phyloP scores from a whole-genome alignment of 2,329 filamentous ascomycete genomes.

The Clarireedia paspali region DNA sequence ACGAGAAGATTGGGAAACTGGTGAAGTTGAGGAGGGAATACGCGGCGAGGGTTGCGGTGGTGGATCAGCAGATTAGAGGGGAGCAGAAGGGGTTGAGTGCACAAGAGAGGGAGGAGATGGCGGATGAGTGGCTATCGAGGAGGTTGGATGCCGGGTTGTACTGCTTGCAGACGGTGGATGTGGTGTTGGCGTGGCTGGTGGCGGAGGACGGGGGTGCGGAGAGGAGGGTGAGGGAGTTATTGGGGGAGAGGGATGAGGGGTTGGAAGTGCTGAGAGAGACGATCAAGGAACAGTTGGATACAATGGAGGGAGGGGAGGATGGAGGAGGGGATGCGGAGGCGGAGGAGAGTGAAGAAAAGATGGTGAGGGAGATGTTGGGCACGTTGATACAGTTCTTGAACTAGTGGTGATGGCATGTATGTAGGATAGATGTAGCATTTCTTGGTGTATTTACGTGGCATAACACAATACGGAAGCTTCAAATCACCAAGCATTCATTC shows the following conservation, averaged over 20 bases:
- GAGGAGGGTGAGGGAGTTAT: slow-evolving; percentile 51
- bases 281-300: slow-evolving; percentile 42
- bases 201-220: slow-evolving; percentile 79
- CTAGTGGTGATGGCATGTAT: slow-evolving; percentile 3
- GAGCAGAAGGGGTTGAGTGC: slow-evolving; percentile 47
- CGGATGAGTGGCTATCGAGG: slow-evolving; percentile 64
- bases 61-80: slow-evolving; percentile 54
- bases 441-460: background rate
- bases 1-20: slow-evolving; percentile 73
- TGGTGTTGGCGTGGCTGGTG: slow-evolving; percentile 81
- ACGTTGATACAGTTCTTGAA: slow-evolving; percentile 46
- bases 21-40: slow-evolving; percentile 67
- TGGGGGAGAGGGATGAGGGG: slow-evolving; percentile 62
- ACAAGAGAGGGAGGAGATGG: slow-evolving; percentile 53
- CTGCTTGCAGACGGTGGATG: slow-evolving; percentile 73
- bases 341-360: slow-evolving; percentile 30
- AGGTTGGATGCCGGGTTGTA: slow-evolving; percentile 80
- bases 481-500: no score
- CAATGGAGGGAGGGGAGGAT: background rate
- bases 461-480: no score
- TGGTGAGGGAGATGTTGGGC: slow-evolving; percentile 56
- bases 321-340: background rate
- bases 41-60: slow-evolving; percentile 49
- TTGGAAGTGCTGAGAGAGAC: slow-evolving; percentile 57
- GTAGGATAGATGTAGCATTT: background rate